Conservation (phyloP, 2,329 filamentous ascomycete species). For the Pestalotiopsis sp. region DNA sequence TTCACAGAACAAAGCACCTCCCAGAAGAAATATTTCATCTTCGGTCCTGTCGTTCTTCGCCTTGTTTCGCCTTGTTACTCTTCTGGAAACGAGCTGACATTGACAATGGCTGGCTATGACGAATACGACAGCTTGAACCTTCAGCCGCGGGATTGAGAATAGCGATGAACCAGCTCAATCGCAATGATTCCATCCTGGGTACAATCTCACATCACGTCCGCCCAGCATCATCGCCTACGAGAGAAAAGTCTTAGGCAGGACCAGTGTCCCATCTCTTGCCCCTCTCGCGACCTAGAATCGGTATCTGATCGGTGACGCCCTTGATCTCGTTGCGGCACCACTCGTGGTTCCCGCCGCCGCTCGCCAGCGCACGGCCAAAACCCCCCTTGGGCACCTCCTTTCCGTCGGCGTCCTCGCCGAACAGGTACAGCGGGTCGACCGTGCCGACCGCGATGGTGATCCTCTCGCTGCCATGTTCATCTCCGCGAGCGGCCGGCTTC, state of each 20-base stretch:
- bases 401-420: conserved; percentile 6
- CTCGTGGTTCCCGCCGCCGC: not conserved
- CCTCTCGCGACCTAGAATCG: not conserved
- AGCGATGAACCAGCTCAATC: no score
- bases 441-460: not conserved
- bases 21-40: no score
- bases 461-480: not conserved
- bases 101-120: no score
- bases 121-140: no score
- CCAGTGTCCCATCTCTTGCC: not conserved
- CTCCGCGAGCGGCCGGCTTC: not conserved
- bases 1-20: no score
- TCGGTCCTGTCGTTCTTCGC: no score
- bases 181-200: no score
- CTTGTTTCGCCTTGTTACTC: no score
- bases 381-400: not conserved
- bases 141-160: no score
- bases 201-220: not conserved
- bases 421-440: conserved; percentile 1
- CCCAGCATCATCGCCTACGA: no score
- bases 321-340: conserved; percentile 8
- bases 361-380: not conserved
- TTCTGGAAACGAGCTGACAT: no score
- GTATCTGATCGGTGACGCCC: conserved; percentile 1
- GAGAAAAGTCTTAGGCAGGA: not conserved